These are phyloP conservation scores for Psidium guajava DNA, from an alignment of 345 rosid species.

Conservation along the genomic window DNA sequence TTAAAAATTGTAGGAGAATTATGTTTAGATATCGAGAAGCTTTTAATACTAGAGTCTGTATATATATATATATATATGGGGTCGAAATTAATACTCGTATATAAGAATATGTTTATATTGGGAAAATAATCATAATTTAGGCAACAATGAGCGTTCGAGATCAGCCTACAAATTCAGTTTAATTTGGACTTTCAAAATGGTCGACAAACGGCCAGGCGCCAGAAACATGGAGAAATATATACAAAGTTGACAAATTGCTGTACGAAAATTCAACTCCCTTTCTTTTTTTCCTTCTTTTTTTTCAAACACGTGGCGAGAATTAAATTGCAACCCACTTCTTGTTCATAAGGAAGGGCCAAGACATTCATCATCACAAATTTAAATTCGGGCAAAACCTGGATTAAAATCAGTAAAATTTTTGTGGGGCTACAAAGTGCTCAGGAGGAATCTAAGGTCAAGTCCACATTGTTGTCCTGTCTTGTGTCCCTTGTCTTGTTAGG, in stretches of 20 bases:
- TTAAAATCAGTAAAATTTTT: not conserved
- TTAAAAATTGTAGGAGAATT: not conserved
- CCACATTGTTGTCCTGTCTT: not conserved
- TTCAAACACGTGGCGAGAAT: not conserved
- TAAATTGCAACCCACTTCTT: not conserved
- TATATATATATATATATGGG: no score
- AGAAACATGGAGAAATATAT: not conserved
- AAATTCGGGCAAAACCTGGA: not conserved
- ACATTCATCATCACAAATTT: not conserved
- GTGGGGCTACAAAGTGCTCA: not conserved
- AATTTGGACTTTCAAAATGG: not conserved
- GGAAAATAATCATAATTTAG: not conserved
- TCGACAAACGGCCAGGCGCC: not conserved
- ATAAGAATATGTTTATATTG: no score
- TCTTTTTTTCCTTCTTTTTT: no score
- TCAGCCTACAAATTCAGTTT: not conserved
- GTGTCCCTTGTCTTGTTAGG: not conserved
- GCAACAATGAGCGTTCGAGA: not conserved
- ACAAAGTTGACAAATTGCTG: not conserved
- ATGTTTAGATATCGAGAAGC: not conserved
- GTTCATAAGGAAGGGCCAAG: not conserved
- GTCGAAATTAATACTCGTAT: no score
- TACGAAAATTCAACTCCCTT: not conserved
- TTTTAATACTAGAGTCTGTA: not conserved
- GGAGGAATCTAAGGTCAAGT: not conserved